Evolutionary conservation across 2,329 filamentous ascomycete genomes (phyloP), one percentile per base, ranked within the genome.

Genomic region (Kalaharituber pfeilii): DNA sequence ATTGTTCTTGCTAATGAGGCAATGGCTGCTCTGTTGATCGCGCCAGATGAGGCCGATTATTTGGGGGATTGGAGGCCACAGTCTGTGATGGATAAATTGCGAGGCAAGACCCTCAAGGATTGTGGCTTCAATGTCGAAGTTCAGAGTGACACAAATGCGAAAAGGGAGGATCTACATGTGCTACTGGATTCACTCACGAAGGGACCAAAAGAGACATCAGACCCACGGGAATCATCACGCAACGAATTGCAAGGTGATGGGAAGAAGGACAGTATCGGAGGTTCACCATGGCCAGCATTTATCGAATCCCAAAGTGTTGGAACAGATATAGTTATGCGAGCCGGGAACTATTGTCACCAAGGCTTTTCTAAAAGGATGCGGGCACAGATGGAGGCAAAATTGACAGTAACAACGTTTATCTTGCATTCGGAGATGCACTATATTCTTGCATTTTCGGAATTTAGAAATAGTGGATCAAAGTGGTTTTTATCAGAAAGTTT

Each of bases 401-500:
- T 87, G 80, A 84, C 86, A 49, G 77, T 87, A 22, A 83, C 80
- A 0, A 76, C 84, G 5, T 88, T 82, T 80, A 71, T 76, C n/a
- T 76, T 82, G 36, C 77, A 83, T 42, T 73, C 75, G 20, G 75
- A 80, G 60, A 77, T 74, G 8, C 86, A 81, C 66, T 87, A 80
- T 64, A 86, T 81, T 1, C 69, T 87, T 55, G 85, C 82, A 0
- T 87, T 88, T 57, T 87, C 9, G 79, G 74, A 57, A 74, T 77
- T 11, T 70, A 73, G 18, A 70, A 71, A 13, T 39, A 29, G 18
- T 9, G 11, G 26, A 52, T 9, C 15, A 18, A 29, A 29, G 29
- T 50, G 49, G 26, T n/a, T n/a, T n/a, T n/a, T n/a, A n/a, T n/a
- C n/a, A n/a, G n/a, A n/a, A n/a, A n/a, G n/a, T n/a, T n/a, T n/a